Evolutionary conservation across 2,329 filamentous ascomycete species (phyloP), one percentile per base, ranked within the genome.

Genomic region (Colletotrichum plurivorum): DNA sequence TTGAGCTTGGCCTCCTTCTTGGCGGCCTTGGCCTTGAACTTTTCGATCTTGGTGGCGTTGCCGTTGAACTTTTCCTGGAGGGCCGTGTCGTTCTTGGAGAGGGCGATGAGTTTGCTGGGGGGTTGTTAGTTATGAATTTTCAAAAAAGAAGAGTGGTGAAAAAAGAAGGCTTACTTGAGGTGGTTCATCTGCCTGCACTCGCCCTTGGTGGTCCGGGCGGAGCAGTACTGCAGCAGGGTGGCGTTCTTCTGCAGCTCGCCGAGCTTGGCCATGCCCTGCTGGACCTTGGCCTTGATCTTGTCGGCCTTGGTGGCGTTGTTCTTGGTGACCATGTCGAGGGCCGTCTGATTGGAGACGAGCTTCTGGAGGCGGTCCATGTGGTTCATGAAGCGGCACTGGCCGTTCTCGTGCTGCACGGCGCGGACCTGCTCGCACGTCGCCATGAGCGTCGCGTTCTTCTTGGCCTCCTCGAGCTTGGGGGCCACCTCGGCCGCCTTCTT

Each of bases 391-490:
- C 65, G 45, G 72, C 80, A 82, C 45, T 73, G 63, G 36, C 73
- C 63, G 46, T 76, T 73, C 31, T 73, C 76, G 43, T 75, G 68
- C 46, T 76, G 70, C 41, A 75, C 74, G 53, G 80, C 77, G 45
- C 71, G 67, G 68, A 81, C 75, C 69, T 76, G 73, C 25, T 73
- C 71, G 67, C 81, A 83, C 13, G 72, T 67, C 22, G 73, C 56
- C 69, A 79, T 73, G 25, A 83, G 73, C 7, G 81, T 82, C 10
- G 76, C 57, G 74, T 84, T 83, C 31, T 69, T 58, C 66, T 69
- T 69, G 69, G 73, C 67, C 62, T 76, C 60, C 62, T 83, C 72
- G 6, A 75, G 71, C 22, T 73, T 68, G 58, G 82, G 77, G 68
- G 73, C 73, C 25, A 76, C 72, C 4, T 73, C 64, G 18, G 78